Percentiles rank a stretch among this genome's conserved stretches.
Conservation (phyloP, 129 eudicot species). For the Lonicera japonica region DNA sequence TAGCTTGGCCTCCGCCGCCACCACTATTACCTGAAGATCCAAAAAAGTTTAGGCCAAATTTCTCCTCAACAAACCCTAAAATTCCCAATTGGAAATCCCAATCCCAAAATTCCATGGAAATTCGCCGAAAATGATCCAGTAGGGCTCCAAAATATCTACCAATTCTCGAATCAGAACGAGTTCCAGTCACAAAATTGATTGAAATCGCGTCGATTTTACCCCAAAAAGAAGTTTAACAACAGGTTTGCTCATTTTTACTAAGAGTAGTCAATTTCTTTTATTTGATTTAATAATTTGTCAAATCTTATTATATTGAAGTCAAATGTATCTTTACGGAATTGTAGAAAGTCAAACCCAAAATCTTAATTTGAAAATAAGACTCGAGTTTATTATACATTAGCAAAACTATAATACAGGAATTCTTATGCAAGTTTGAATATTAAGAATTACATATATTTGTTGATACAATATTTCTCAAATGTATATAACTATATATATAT, state of each 20-base stretch:
- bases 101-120: background rate
- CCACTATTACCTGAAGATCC: background rate
- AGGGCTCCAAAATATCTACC: constrained; percentile 16
- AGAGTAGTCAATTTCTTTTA: too few species aligned
- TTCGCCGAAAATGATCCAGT: constrained; percentile 5
- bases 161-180: constrained; percentile 32
- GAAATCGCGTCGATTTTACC: constrained; percentile 27
- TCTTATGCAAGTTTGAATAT: too few species aligned
- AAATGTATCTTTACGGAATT: too few species aligned
- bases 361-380: too few species aligned
- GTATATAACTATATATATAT: too few species aligned
- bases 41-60: background rate
- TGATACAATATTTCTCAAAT: too few species aligned
- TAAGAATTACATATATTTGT: too few species aligned
- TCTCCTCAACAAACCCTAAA: background rate
- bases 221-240: constrained; percentile 43
- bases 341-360: too few species aligned
- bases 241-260: constrained; percentile 60
- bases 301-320: too few species aligned
- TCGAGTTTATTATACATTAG: too few species aligned
- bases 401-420: too few species aligned
- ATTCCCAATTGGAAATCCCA: constrained; percentile 1
- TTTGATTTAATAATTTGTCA: too few species aligned
- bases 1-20: constrained; percentile 18
- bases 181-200: constrained; percentile 35